These are phyloP conservation scores for Hortaea sp. DNA, from an alignment of 2,329 filamentous ascomycete species.

Conservation along the genomic window DNA sequence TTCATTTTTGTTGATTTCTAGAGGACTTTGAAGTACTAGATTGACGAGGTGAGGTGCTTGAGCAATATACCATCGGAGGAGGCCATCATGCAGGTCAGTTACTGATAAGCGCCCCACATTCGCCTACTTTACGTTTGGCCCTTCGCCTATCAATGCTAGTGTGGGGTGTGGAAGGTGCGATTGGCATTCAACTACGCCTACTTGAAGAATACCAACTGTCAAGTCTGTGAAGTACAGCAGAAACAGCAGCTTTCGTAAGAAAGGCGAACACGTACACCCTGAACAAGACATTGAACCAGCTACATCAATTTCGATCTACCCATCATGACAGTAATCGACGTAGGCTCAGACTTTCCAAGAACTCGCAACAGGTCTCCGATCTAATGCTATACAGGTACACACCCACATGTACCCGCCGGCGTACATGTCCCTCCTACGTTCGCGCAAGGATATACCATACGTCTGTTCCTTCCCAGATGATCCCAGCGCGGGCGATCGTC, in stretches of 20 bases:
- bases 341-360: too few relatives aligned
- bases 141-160: not conserved
- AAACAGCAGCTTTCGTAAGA: not conserved
- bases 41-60: not conserved
- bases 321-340: constrained; percentile 40
- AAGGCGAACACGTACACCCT: not conserved
- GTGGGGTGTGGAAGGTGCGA: not conserved
- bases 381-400: constrained; percentile 30
- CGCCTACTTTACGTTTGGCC: not conserved
- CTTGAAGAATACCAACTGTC: too few relatives aligned
- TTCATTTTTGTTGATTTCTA: constrained; percentile 5
- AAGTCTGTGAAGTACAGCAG: too few relatives aligned
- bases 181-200: not conserved
- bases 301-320: not conserved
- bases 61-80: constrained; percentile 1
- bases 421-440: constrained; percentile 48
- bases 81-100: not conserved
- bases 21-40: too few relatives aligned
- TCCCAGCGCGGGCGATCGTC: constrained; percentile 45
- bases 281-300: not conserved
- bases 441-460: constrained; percentile 55
- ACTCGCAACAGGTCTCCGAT: too few relatives aligned
- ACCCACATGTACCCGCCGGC: constrained; percentile 53
- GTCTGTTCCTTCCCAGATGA: constrained; percentile 53
- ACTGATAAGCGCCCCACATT: not conserved